Conservation (phyloP, 1,284 basidiomycete species). For the Puccinia coronata region DNA sequence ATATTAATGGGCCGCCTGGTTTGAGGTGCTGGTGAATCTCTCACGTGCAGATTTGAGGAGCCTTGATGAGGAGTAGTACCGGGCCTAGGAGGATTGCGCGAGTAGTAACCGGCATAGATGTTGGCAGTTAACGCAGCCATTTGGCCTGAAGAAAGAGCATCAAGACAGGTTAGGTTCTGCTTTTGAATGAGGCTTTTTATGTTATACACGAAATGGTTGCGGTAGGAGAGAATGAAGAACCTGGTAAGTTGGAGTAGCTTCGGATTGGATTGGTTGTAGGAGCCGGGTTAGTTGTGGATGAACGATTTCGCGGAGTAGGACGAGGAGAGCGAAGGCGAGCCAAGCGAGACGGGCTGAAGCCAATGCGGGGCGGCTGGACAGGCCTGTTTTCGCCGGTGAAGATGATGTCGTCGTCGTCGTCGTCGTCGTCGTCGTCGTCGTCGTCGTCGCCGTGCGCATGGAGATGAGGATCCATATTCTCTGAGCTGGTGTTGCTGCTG, state of each 20-base stretch:
- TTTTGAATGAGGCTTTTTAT: no score
- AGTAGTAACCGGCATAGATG: slow-evolving; percentile 20
- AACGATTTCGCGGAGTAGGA: background rate
- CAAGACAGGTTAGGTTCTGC: background rate
- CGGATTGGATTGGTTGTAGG: background rate
- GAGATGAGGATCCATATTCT: background rate
- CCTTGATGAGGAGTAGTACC: slow-evolving; percentile 25
- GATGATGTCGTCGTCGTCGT: slow-evolving; percentile 17
- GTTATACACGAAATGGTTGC: background rate
- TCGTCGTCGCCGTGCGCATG: background rate
- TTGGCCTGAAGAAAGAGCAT: background rate
- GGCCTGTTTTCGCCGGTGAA: background rate
- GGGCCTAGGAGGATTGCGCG: background rate
- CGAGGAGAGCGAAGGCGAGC: background rate
- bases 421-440: background rate
- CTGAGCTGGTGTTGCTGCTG: background rate
- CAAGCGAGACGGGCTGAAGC: no score
- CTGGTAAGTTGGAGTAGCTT: background rate
- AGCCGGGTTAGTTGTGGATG: background rate
- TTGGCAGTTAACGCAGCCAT: slow-evolving; percentile 28
- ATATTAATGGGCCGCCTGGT: slow-evolving; percentile 13
- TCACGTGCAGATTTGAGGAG: slow-evolving; percentile 22
- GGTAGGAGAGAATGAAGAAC: background rate
- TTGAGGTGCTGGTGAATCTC: slow-evolving; percentile 31
- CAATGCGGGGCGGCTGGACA: no score